Conservation (phyloP, 2,329 filamentous ascomycete genomes). For the Aspergillus candidus region DNA sequence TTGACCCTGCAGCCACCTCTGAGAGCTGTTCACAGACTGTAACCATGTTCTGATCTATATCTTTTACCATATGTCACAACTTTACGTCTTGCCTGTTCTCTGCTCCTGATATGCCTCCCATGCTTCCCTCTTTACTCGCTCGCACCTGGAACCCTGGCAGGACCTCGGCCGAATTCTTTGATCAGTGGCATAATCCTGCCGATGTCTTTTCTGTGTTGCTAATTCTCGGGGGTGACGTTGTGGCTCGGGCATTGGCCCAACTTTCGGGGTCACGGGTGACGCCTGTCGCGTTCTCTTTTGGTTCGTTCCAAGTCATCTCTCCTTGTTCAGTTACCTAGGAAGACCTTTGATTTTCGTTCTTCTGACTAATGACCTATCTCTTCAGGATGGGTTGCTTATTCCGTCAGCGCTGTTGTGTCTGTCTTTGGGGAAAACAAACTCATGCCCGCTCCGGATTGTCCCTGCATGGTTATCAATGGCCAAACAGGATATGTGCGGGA, state of each 20-base stretch:
- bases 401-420: constrained; percentile 23
- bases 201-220: constrained; percentile 32
- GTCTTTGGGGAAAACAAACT: constrained; percentile 29
- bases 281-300: constrained; percentile 36
- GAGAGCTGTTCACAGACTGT: no score
- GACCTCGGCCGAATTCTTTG: neutral
- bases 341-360: no score
- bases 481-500: constrained; percentile 32
- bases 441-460: constrained; percentile 31
- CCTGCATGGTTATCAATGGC: constrained; percentile 30
- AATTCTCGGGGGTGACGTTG: constrained; percentile 32
- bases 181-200: constrained; percentile 14
- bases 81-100: no score
- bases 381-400: constrained; percentile 32
- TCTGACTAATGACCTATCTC: no score
- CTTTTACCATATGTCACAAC: no score
- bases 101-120: no score
- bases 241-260: constrained; percentile 32
- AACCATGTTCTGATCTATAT: no score
- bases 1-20: no score
- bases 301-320: constrained; percentile 4
- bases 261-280: constrained; percentile 20
- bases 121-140: no score
- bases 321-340: neutral
- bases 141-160: no score